These are phyloP conservation scores for Bjerkandera adusta DNA, from an alignment of 1,284 basidiomycete species.

Conservation along the genomic window DNA sequence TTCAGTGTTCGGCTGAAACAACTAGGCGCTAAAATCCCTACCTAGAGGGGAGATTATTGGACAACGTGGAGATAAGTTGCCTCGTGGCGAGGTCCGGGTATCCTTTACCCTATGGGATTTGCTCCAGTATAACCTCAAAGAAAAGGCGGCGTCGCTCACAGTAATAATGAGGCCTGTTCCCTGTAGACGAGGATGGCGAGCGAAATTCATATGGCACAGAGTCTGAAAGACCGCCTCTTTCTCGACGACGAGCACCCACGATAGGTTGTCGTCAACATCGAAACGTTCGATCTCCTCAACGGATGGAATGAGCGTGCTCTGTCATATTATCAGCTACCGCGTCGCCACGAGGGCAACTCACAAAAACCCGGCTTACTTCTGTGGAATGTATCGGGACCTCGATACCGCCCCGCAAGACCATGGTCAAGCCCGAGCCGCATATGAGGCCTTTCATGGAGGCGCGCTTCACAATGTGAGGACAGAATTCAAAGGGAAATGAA, in stretches of 20 bases:
- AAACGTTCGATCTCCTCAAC: conserved; percentile 68
- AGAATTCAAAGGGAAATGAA: neutral
- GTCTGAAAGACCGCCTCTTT: conserved; percentile 94
- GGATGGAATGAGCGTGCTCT: conserved; percentile 77
- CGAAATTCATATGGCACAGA: conserved; percentile 58
- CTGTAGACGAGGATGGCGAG: conserved; percentile 43
- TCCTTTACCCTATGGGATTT: conserved; percentile 77
- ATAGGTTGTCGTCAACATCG: conserved; percentile 46
- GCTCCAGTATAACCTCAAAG: neutral
- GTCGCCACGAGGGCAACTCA: no score
- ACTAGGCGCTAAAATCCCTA: conserved; percentile 27
- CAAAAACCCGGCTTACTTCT: no score
- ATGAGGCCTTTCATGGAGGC: conserved; percentile 87
- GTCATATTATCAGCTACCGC: no score
- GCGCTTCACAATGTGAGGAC: conserved; percentile 44
- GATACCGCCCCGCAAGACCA: no score
- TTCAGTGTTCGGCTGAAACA: neutral
- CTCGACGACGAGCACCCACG: conserved; percentile 86
- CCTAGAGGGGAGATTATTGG: conserved; percentile 58
- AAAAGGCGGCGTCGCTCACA: no score
- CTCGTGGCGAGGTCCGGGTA: conserved; percentile 91
- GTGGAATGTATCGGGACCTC: no score
- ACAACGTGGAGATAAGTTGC: conserved; percentile 72
- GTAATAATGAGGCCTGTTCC: conserved; percentile 73
- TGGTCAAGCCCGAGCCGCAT: conserved; percentile 59